A percentile compares a stretch with the other conserved stretches of the same genome.
Evolutionary conservation across 2,329 filamentous ascomycete species (phyloP).

Genomic region (Fusarium vanettenii): DNA sequence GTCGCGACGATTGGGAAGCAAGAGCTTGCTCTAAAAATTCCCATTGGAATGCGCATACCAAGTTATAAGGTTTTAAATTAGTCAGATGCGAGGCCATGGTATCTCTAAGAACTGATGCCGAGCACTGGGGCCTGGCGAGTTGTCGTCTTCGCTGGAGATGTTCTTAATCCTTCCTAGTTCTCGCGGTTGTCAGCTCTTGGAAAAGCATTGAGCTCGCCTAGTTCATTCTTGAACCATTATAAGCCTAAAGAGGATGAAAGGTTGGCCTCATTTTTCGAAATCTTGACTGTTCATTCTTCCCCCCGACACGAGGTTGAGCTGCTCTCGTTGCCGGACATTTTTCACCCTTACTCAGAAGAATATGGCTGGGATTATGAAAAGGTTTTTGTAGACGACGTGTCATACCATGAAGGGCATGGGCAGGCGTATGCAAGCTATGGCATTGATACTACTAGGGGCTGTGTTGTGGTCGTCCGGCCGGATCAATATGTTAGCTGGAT

Average conservation of each 20-base stretch:
- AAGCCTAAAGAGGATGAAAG: not conserved
- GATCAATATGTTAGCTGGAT: not conserved
- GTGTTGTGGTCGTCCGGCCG: not conserved
- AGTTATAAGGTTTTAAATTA: not conserved
- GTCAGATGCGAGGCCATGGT: not conserved
- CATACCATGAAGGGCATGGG: not conserved
- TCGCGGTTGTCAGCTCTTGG: not conserved
- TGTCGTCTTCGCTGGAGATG: not conserved
- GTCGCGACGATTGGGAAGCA: not conserved
- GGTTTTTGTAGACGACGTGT: not conserved
- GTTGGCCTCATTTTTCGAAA: not conserved
- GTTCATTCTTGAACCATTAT: not conserved
- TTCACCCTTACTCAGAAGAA: not conserved
- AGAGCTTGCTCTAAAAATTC: not conserved
- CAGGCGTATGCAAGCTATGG: not conserved
- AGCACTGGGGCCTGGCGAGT: not conserved
- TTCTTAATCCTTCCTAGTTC: not conserved
- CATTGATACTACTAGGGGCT: not conserved
- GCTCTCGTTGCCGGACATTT: not conserved
- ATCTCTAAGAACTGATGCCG: not conserved
- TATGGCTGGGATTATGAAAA: not conserved
- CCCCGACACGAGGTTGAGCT: not conserved
- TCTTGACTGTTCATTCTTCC: not conserved
- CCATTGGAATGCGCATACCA: not conserved
- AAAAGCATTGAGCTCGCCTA: not conserved